These are phyloP conservation scores for Colletotrichum costaricense DNA, from an alignment of 2,329 filamentous ascomycete species.

Conservation along the genomic window DNA sequence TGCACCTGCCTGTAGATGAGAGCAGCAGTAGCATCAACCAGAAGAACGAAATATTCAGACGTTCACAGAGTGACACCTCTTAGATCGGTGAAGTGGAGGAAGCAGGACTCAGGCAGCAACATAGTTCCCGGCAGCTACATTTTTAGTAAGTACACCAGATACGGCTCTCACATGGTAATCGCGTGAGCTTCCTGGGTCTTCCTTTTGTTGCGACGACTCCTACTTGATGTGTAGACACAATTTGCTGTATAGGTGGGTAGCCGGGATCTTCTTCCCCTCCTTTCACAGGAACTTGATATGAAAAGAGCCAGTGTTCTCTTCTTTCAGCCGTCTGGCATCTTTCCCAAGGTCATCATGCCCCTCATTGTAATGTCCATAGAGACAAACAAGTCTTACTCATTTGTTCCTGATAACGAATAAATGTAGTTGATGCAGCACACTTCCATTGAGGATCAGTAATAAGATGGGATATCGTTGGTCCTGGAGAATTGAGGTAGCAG, in stretches of 20 bases:
- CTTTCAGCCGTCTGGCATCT: background rate
- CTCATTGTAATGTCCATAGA: background rate
- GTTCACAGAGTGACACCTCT: background rate
- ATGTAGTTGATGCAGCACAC: background rate
- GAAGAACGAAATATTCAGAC: background rate
- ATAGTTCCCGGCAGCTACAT: background rate
- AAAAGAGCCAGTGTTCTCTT: background rate
- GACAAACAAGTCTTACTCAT: background rate
- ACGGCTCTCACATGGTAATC: background rate
- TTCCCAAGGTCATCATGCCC: background rate
- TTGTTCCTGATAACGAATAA: background rate
- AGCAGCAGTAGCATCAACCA: background rate
- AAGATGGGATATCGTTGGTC: accelerated
- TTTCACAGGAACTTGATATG: background rate
- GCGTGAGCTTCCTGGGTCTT: background rate
- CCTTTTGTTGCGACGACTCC: background rate
- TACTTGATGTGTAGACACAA: background rate
- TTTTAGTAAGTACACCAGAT: background rate
- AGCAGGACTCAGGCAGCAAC: background rate
- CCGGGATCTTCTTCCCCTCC: background rate
- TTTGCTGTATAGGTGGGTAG: background rate
- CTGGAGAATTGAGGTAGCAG: too few relatives aligned
- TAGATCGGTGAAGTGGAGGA: background rate
- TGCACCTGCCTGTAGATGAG: background rate
- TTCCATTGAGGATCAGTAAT: background rate